A percentile compares a stretch with the other conserved stretches of the same genome.
phyloP scores from a whole-genome alignment of 257 asterid species.

The Capsicum baccatum region DNA sequence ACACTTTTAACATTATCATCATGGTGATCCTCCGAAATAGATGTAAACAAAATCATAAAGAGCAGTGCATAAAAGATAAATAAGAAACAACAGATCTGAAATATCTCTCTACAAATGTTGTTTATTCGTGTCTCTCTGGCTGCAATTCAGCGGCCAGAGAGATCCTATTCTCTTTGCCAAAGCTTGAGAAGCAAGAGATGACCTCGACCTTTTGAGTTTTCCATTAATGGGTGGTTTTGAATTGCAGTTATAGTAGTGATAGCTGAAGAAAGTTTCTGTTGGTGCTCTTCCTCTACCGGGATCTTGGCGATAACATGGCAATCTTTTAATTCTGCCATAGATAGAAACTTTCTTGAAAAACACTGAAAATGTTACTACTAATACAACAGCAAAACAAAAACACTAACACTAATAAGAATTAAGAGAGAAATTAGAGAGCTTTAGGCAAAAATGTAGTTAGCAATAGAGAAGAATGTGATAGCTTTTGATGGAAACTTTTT shows the following conservation, averaged over 20 bases:
- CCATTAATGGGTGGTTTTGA: slow-evolving; percentile 80
- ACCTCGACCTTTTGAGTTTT: slow-evolving; percentile 89
- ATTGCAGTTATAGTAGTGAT: slow-evolving; percentile 44
- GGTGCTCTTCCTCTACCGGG: slow-evolving; percentile 72
- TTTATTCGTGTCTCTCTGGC: slow-evolving; percentile 70
- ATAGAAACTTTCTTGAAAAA: not conserved
- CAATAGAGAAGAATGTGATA: slow-evolving; percentile 6
- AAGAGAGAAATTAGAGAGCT: slow-evolving; percentile 13
- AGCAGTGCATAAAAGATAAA: slow-evolving; percentile 75
- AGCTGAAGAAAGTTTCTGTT: slow-evolving; percentile 40
- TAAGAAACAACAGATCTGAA: slow-evolving; percentile 77
- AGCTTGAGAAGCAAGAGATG: slow-evolving; percentile 94
- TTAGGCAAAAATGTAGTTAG: slow-evolving; percentile 23
- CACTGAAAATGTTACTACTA: not conserved
- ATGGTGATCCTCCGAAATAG: slow-evolving; percentile 36
- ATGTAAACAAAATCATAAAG: slow-evolving; percentile 65
- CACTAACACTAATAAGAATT: not conserved
- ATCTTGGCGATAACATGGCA: slow-evolving; percentile 74
- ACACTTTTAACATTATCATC: no score
- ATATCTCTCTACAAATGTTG: slow-evolving; percentile 60
- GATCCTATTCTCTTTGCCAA: slow-evolving; percentile 81
- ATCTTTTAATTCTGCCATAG: slow-evolving; percentile 68
- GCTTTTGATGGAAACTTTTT: slow-evolving; percentile 30
- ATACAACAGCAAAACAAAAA: not conserved
- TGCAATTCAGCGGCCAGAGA: slow-evolving; percentile 58